Evolutionary conservation across 2,329 filamentous ascomycete genomes (phyloP).

Genomic region (Atkinsonella hypoxylon): DNA sequence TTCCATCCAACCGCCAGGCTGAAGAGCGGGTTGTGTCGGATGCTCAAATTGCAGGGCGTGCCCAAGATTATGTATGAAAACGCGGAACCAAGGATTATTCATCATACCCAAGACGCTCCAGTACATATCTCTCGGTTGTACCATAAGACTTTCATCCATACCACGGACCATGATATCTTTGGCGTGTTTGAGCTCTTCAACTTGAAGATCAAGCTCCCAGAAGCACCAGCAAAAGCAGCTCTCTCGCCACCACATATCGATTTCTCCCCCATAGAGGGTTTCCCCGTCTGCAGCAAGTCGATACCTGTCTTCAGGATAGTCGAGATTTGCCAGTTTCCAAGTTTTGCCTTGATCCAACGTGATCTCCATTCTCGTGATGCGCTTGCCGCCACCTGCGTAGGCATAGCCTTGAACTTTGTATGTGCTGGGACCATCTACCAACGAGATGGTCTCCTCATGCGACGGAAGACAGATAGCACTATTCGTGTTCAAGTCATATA

Average conservation of each 20-base stretch:
- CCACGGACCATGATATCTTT: slow-evolving; percentile 69
- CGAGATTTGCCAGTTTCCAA: slow-evolving; percentile 66
- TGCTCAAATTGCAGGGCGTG: slow-evolving; percentile 65
- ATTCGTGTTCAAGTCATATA: slow-evolving; percentile 84
- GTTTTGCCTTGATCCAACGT: slow-evolving; percentile 72
- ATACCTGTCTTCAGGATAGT: slow-evolving; percentile 80
- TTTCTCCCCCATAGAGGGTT: slow-evolving; percentile 58
- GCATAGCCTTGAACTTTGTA: slow-evolving; percentile 73
- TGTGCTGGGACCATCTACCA: slow-evolving; percentile 32
- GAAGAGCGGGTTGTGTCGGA: slow-evolving; percentile 68
- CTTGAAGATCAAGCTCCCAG: slow-evolving; percentile 62
- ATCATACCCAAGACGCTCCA: slow-evolving; percentile 96
- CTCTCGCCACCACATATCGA: slow-evolving; percentile 77
- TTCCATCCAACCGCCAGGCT: slow-evolving; percentile 87
- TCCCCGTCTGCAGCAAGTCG: slow-evolving; percentile 46
- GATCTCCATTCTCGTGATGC: slow-evolving; percentile 71
- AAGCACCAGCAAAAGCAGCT: slow-evolving; percentile 86
- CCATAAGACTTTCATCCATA: slow-evolving; percentile 83
- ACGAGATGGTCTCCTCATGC: slow-evolving; percentile 56
- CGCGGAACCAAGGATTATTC: slow-evolving; percentile 91
- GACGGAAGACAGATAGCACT: slow-evolving; percentile 70
- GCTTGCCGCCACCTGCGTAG: slow-evolving; percentile 76
- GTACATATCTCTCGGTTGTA: slow-evolving; percentile 88
- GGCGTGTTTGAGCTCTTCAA: slow-evolving; percentile 48
- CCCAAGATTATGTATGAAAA: slow-evolving; percentile 60